A percentile compares a stretch with the other conserved stretches of the same genome.
These are phyloP conservation scores for Claviceps monticola DNA, from an alignment of 2,329 filamentous ascomycete genomes.

Conservation along the genomic window DNA sequence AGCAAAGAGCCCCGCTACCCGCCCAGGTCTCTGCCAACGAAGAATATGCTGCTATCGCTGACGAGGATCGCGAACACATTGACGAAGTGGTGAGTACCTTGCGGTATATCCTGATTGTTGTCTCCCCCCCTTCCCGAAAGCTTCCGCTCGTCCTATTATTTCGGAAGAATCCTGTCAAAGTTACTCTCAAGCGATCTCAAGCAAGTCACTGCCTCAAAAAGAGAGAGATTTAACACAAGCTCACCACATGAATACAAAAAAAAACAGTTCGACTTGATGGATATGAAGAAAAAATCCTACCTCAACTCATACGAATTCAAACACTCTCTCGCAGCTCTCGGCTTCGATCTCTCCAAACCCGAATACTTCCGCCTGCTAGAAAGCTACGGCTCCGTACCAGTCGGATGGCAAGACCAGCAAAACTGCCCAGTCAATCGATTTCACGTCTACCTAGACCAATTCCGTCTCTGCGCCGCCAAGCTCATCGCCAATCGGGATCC, in stretches of 20 bases:
- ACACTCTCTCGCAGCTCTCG: conserved; percentile 87
- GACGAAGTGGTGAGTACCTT: conserved; percentile 65
- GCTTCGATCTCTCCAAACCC: conserved; percentile 78
- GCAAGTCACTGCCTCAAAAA: not conserved
- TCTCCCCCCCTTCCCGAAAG: not conserved
- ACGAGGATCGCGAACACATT: conserved; percentile 87
- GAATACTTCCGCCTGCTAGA: conserved; percentile 74
- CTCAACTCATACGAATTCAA: conserved; percentile 98
- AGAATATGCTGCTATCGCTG: conserved; percentile 42
- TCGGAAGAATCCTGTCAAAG: conserved; percentile 7
- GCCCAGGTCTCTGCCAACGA: conserved; percentile 23
- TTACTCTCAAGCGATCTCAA: not conserved
- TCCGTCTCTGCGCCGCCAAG: conserved; percentile 60
- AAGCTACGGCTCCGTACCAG: conserved; percentile 61
- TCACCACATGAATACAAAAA: not conserved
- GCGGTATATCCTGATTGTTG: not conserved
- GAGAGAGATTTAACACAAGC: not conserved
- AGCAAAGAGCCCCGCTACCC: conserved; percentile 15
- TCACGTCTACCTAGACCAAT: conserved; percentile 39
- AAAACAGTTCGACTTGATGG: conserved; percentile 77
- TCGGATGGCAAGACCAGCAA: conserved; percentile 36
- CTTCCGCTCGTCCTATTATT: not conserved
- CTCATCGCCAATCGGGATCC: conserved; percentile 75
- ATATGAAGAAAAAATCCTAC: conserved; percentile 84
- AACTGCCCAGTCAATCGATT: conserved; percentile 30